These are phyloP conservation scores for Melastoma candidum DNA, from an alignment of 441 rosid genomes.

Conservation along the genomic window DNA sequence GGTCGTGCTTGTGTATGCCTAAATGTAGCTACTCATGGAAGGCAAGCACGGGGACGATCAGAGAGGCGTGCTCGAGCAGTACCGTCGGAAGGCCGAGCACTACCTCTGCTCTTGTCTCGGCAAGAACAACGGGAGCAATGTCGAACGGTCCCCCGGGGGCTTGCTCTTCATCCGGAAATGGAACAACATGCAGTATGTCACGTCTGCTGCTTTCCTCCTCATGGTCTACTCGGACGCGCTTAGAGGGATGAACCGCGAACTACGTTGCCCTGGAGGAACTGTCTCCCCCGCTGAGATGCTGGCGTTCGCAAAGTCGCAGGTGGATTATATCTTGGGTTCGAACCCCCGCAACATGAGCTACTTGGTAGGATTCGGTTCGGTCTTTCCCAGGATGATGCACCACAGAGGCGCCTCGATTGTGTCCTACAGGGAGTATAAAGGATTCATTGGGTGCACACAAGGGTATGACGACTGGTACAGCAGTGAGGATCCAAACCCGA, in stretches of 20 bases:
- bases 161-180: conserved; percentile 75
- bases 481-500: conserved; percentile 56
- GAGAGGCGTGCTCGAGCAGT: conserved; percentile 29
- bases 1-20: background rate
- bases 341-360: conserved; percentile 91
- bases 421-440: conserved; percentile 62
- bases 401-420: conserved; percentile 84
- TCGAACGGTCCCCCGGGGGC: conserved; percentile 66
- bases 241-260: conserved; percentile 20
- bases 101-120: conserved; percentile 75
- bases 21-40: conserved; percentile 41
- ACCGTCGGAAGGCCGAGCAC: conserved; percentile 69
- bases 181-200: conserved; percentile 97
- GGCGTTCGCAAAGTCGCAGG: conserved; percentile 60
- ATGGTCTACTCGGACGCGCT: conserved; percentile 65
- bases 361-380: conserved; percentile 73
- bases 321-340: conserved; percentile 69
- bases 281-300: conserved; percentile 43
- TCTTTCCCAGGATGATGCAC: conserved; percentile 65
- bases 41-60: conserved; percentile 39
- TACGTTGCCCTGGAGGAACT: conserved; percentile 38
- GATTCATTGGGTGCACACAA: conserved; percentile 93
- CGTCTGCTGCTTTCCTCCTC: conserved; percentile 72
- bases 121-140: conserved; percentile 51
- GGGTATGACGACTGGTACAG: conserved; percentile 83